phyloP scores from a whole-genome alignment of 805 yeast genomes.

The Yamadazyma sp. region DNA sequence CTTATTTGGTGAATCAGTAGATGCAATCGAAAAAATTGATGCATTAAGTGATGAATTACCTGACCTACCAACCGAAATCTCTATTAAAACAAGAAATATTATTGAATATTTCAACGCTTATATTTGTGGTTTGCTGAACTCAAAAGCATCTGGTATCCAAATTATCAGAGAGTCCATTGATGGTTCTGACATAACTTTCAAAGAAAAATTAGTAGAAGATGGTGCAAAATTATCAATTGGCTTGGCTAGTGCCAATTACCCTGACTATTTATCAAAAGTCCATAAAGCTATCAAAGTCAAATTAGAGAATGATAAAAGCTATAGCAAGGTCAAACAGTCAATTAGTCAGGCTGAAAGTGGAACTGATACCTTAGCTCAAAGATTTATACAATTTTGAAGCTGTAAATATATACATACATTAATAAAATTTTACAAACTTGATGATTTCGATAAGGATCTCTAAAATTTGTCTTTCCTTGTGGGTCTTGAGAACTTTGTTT shows the following conservation, averaged over 20 bases:
- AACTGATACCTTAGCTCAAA: slow-evolving; percentile 39
- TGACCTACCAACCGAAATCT: slow-evolving; percentile 62
- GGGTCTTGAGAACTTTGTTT: background rate
- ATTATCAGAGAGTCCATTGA: slow-evolving; percentile 66
- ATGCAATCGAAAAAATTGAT: slow-evolving; percentile 44
- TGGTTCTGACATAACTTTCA: slow-evolving; percentile 50
- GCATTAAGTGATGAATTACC: slow-evolving; percentile 63
- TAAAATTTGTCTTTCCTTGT: slow-evolving; percentile 7
- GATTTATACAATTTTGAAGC: slow-evolving; percentile 32
- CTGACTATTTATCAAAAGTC: slow-evolving; percentile 64
- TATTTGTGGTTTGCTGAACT: slow-evolving; percentile 24
- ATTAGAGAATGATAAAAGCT: slow-evolving; percentile 44
- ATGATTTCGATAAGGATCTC: slow-evolving; percentile 14
- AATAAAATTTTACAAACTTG: slow-evolving; percentile 7
- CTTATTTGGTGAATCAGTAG: slow-evolving; percentile 59
- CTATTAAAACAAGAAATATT: slow-evolving; percentile 62
- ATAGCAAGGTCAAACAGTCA: slow-evolving; percentile 25
- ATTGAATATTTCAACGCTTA: slow-evolving; percentile 47
- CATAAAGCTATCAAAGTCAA: slow-evolving; percentile 62
- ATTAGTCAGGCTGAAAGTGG: slow-evolving; percentile 24
- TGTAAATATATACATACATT: background rate
- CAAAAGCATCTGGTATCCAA: slow-evolving; percentile 45
- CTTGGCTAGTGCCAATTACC: slow-evolving; percentile 46
- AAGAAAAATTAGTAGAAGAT: slow-evolving; percentile 73
- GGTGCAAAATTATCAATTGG: slow-evolving; percentile 33